These are phyloP conservation scores for Mortierella sp. DNA, from an alignment of 371 early-diverging fungal species.

Conservation along the genomic window DNA sequence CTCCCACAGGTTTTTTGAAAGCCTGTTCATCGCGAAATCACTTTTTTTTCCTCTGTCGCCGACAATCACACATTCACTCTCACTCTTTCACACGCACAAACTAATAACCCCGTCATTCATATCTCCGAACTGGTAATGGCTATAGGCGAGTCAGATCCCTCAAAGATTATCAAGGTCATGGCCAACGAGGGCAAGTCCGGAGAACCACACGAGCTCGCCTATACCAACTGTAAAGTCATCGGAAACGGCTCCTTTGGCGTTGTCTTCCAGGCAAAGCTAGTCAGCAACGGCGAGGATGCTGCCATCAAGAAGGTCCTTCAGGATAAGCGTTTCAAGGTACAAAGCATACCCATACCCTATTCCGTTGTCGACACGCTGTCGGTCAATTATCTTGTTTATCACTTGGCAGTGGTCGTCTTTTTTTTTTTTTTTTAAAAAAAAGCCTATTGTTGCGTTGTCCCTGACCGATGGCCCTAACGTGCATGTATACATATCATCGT, in stretches of 20 bases:
- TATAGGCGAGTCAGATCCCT: conserved; percentile 67
- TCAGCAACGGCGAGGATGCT: conserved; percentile 81
- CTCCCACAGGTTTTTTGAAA: not conserved
- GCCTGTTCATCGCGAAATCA: not conserved
- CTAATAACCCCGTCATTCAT: not conserved
- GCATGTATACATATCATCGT: conserved; percentile 12
- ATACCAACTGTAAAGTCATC: conserved; percentile 90
- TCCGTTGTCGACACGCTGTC: not conserved
- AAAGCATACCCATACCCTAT: not conserved
- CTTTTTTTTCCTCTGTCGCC: not conserved
- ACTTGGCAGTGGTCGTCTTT: not conserved
- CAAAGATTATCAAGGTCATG: conserved; percentile 61
- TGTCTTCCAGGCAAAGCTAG: conserved; percentile 94
- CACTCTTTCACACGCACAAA: not conserved
- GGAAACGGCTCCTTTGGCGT: conserved; percentile 98
- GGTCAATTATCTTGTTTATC: not conserved
- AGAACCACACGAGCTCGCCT: conserved; percentile 84
- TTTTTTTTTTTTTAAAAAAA: too few relatives aligned
- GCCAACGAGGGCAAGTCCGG: conserved; percentile 92
- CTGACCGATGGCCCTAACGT: conserved; percentile 17
- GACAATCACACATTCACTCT: not conserved
- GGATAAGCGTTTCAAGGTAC: conserved; percentile 96
- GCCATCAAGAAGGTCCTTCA: conserved; percentile 98
- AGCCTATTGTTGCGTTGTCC: not conserved
- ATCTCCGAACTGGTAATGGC: not conserved